Percentiles rank a stretch among this genome's conserved stretches.
Conservation (phyloP, 768 basidiomycete genomes). For the Boletus vinaceobasis region DNA sequence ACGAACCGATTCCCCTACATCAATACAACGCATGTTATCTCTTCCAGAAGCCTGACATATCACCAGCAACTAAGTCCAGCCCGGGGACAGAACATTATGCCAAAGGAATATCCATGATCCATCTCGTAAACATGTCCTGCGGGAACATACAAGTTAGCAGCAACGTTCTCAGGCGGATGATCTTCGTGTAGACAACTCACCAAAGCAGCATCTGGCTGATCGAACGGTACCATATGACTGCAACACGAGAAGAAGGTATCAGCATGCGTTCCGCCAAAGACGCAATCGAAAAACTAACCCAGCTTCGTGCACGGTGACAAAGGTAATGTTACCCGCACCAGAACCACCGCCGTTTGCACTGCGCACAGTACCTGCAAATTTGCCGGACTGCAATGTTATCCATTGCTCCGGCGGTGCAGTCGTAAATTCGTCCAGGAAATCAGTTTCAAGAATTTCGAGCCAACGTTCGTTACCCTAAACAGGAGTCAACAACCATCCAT, state of each 20-base stretch:
- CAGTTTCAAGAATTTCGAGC: slow-evolving; percentile 60
- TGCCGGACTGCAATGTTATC: slow-evolving; percentile 50
- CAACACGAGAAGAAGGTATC: slow-evolving; percentile 7
- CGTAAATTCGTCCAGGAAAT: slow-evolving; percentile 61
- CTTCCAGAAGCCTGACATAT: neutral
- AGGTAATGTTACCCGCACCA: slow-evolving; percentile 82
- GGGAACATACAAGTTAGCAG: neutral
- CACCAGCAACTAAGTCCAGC: neutral
- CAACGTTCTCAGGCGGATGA: neutral
- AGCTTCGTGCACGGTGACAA: slow-evolving; percentile 72
- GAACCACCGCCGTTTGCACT: slow-evolving; percentile 61
- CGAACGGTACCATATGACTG: slow-evolving; percentile 88
- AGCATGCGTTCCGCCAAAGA: neutral
- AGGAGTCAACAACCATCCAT: neutral
- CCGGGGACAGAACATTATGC: slow-evolving; percentile 6
- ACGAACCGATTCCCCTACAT: neutral
- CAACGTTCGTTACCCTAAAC: slow-evolving; percentile 73
- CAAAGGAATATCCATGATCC: slow-evolving; percentile 55
- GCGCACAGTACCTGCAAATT: slow-evolving; percentile 64
- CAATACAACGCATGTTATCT: neutral
- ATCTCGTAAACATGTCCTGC: slow-evolving; percentile 59
- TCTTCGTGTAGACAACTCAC: slow-evolving; percentile 37
- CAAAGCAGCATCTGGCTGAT: slow-evolving; percentile 84
- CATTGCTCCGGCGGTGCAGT: slow-evolving; percentile 50
- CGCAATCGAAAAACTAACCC: slow-evolving; percentile 49